These are phyloP conservation scores for Metschnikowia sp. DNA, from an alignment of 805 yeast genomes.

Conservation along the genomic window DNA sequence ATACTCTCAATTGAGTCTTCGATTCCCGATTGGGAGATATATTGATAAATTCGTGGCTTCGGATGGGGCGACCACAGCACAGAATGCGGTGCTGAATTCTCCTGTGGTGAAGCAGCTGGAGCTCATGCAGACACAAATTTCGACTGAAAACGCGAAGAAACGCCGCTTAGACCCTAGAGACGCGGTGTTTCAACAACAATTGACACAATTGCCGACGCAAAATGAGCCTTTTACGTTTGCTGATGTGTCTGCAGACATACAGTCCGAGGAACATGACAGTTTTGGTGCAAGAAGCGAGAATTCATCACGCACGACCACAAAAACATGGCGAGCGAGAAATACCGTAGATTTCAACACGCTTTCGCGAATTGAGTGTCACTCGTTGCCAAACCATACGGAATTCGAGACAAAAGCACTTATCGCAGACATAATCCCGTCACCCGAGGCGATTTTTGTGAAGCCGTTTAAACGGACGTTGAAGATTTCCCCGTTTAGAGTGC, in stretches of 20 bases:
- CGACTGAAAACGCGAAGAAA: neutral
- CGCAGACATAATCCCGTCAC: slow-evolving; percentile 4
- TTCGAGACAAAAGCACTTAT: slow-evolving; percentile 5
- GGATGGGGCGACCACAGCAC: neutral
- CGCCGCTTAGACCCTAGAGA: slow-evolving; percentile 4
- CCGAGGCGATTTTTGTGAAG: slow-evolving; percentile 12
- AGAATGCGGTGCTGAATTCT: neutral
- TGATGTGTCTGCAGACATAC: too few relatives aligned
- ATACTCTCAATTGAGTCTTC: neutral
- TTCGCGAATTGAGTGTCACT: neutral
- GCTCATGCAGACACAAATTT: neutral
- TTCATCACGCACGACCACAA: neutral
- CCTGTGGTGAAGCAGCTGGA: too few relatives aligned
- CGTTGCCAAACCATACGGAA: neutral
- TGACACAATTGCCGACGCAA: neutral
- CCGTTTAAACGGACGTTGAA: slow-evolving; percentile 16
- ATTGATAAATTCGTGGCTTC: neutral
- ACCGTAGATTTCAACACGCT: neutral
- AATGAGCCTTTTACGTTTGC: too few relatives aligned
- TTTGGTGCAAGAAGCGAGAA: neutral
- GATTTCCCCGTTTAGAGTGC: slow-evolving; percentile 10
- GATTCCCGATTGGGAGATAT: slow-evolving; percentile 3
- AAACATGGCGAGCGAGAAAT: neutral
- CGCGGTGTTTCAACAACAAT: slow-evolving; percentile 5
- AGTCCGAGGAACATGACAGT: too few relatives aligned